Conservation (phyloP, 495 filamentous ascomycete species). For the Aspergillus ellipticus region DNA sequence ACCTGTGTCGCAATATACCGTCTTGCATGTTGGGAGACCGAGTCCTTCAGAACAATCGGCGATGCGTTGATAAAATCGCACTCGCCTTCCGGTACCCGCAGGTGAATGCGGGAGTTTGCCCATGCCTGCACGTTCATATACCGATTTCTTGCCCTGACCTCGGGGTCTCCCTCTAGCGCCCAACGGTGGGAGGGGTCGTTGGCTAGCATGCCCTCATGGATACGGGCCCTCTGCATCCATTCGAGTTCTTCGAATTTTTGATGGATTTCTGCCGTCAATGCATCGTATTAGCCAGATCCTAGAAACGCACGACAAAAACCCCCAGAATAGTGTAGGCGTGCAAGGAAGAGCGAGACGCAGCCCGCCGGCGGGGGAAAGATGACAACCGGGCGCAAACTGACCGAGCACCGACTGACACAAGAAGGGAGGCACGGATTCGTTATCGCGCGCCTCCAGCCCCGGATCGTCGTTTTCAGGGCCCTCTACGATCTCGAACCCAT, state of each 20-base stretch:
- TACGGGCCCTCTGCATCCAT: conserved; percentile 41
- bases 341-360: conserved; percentile 20
- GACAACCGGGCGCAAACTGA: conserved; percentile 26
- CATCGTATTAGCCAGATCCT: conserved; percentile 1
- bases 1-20: conserved; percentile 68
- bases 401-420: conserved; percentile 40
- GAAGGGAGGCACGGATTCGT: conserved; percentile 40
- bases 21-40: conserved; percentile 45
- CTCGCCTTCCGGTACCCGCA: conserved; percentile 73
- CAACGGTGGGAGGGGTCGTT: conserved; percentile 41
- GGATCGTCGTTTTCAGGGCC: conserved; percentile 31
- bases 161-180: conserved; percentile 49
- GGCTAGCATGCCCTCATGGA: conserved; percentile 32
- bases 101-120: conserved; percentile 77
- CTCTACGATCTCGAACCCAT: conserved; percentile 26
- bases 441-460: conserved; percentile 32
- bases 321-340: background rate
- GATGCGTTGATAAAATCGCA: conserved; percentile 97
- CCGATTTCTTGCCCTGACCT: conserved; percentile 62
- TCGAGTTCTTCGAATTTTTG: conserved; percentile 48
- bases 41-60: conserved; percentile 66
- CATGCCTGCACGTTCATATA: conserved; percentile 86
- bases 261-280: conserved; percentile 32
- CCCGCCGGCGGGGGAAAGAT: background rate
- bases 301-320: background rate